phyloP scores from a whole-genome alignment of 2,329 filamentous ascomycete species.

The Diaporthe citriasiana region DNA sequence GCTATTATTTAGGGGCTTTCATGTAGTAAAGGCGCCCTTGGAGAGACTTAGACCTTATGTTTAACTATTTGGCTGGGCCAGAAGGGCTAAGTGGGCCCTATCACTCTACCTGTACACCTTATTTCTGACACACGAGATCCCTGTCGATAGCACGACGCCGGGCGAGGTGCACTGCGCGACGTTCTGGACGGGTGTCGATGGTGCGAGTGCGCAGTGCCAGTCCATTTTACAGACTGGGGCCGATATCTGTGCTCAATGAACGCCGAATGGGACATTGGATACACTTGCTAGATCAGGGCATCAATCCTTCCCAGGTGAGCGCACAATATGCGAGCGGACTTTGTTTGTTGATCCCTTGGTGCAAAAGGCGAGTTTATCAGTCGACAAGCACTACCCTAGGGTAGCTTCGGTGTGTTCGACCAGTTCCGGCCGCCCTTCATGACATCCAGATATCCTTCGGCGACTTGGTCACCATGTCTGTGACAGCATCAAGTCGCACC shows the following conservation, averaged over 20 bases:
- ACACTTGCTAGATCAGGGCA: slow-evolving; percentile 5
- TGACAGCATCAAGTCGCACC: background rate
- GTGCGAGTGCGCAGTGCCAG: background rate
- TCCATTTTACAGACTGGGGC: background rate
- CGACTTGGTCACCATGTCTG: background rate
- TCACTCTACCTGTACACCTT: too few species aligned
- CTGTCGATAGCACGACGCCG: background rate
- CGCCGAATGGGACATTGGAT: slow-evolving; percentile 10
- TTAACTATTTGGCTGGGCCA: too few species aligned
- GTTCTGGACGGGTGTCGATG: slow-evolving; percentile 9
- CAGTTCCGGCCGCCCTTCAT: slow-evolving; percentile 1
- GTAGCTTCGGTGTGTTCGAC: background rate
- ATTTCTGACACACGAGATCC: too few species aligned
- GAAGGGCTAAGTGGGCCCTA: too few species aligned
- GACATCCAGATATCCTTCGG: slow-evolving; percentile 18
- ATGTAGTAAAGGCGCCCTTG: too few species aligned
- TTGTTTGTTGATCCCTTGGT: background rate
- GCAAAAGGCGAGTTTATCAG: too few species aligned
- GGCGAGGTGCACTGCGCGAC: slow-evolving; percentile 5
- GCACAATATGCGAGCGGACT: background rate
- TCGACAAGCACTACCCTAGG: too few species aligned
- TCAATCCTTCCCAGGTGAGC: slow-evolving; percentile 18
- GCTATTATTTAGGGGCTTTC: too few species aligned
- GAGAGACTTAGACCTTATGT: too few species aligned
- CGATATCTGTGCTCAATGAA: background rate